These are phyloP conservation scores for Aquilaria agallochum DNA, from an alignment of 441 rosid species.

Conservation along the genomic window DNA sequence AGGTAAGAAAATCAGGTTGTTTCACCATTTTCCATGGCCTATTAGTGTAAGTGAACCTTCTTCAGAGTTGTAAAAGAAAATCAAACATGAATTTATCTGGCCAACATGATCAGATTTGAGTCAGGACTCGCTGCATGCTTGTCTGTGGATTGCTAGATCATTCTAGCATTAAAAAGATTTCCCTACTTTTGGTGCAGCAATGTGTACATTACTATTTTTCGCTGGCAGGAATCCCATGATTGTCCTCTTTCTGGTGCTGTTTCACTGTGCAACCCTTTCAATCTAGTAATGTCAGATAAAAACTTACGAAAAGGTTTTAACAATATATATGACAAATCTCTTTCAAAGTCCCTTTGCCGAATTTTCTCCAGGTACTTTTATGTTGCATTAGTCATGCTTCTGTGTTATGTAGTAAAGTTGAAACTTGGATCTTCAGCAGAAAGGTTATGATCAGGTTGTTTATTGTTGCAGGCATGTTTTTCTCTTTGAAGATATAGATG, in stretches of 20 bases:
- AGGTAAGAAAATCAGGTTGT: constrained; percentile 27
- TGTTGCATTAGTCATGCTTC: constrained; percentile 1
- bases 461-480: constrained; percentile 55
- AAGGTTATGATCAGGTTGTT: too few relatives aligned
- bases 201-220: neutral
- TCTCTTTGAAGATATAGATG: constrained; percentile 79
- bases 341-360: constrained; percentile 52
- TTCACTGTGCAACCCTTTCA: constrained; percentile 88
- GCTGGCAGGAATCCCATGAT: constrained; percentile 57
- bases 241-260: constrained; percentile 79
- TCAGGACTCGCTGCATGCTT: neutral
- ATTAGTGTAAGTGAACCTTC: too few relatives aligned
- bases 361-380: constrained; percentile 55
- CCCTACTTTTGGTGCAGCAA: neutral
- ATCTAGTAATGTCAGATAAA: constrained; percentile 79
- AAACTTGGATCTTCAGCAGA: too few relatives aligned
- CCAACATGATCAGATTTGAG: too few relatives aligned
- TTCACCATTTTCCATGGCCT: too few relatives aligned
- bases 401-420: too few relatives aligned
- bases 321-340: constrained; percentile 70
- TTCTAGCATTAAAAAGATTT: neutral
- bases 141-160: neutral
- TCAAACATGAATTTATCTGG: too few relatives aligned
- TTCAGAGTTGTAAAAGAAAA: too few relatives aligned
- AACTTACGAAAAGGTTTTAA: constrained; percentile 87